A percentile compares a stretch with the other conserved stretches of the same genome.
phyloP scores from a whole-genome alignment of 75 land plant species.

The Sequoiadendron giganteum region DNA sequence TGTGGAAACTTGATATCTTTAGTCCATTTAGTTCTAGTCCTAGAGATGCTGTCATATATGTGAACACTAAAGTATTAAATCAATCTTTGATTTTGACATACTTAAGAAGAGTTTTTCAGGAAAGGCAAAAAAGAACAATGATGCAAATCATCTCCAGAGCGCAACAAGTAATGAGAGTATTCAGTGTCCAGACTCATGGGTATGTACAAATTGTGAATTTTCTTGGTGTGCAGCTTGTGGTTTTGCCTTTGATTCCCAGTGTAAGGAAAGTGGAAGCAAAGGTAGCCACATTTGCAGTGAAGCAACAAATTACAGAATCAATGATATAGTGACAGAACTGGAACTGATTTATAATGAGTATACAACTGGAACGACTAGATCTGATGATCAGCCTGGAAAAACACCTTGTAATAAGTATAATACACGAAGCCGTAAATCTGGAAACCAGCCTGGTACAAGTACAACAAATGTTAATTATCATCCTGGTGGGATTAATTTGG shows the following conservation, averaged over 20 bases:
- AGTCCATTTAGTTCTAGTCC: not conserved
- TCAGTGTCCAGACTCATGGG: not conserved
- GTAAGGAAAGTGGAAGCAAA: not conserved
- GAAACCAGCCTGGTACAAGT: not conserved
- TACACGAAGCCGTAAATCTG: not conserved
- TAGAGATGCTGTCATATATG: not conserved
- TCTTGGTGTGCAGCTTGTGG: slow-evolving; percentile 12
- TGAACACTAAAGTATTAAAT: not conserved
- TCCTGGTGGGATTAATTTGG: not conserved
- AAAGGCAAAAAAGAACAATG: not conserved
- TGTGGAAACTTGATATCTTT: too few species aligned
- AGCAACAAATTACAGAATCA: slow-evolving; percentile 1
- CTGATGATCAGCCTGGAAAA: not conserved
- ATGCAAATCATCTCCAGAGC: not conserved
- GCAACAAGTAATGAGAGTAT: not conserved
- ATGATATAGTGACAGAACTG: not conserved
- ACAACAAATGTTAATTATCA: not conserved
- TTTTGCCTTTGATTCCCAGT: not conserved
- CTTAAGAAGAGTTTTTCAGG: not conserved
- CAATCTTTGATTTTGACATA: not conserved
- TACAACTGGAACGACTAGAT: not conserved
- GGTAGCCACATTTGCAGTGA: slow-evolving; percentile 1
- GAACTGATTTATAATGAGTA: slow-evolving; percentile 6
- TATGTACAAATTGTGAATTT: slow-evolving; percentile 3
- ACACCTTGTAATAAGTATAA: not conserved